A percentile compares a stretch with the other conserved stretches of the same genome.
phyloP scores from a whole-genome alignment of 2,329 filamentous ascomycete species.

The Cladophialophora chaetospira region DNA sequence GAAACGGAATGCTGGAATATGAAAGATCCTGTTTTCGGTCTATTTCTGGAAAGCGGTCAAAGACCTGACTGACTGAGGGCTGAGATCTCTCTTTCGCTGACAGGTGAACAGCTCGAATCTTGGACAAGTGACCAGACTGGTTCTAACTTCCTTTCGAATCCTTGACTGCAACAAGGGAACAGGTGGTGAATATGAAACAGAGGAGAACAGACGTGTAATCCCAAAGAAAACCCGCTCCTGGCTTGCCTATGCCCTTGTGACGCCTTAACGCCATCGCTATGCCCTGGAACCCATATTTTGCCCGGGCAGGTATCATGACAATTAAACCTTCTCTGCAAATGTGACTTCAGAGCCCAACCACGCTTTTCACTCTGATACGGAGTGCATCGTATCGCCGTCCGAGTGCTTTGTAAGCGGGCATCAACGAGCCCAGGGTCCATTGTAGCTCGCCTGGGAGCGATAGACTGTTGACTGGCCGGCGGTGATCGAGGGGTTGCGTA shows the following conservation, averaged over 20 bases:
- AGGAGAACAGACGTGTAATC: conserved; percentile 29
- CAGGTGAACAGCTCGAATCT: conserved; percentile 8
- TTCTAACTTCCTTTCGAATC: conserved; percentile 12
- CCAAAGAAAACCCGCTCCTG: conserved; percentile 31
- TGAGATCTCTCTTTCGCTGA: conserved; percentile 19
- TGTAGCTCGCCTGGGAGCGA: conserved; percentile 18
- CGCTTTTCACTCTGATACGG: not conserved
- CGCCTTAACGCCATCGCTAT: conserved; percentile 32
- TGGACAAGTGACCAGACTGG: conserved; percentile 10
- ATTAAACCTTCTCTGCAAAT: conserved; percentile 2
- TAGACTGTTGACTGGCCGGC: conserved; percentile 14
- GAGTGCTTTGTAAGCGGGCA: not conserved
- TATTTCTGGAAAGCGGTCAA: conserved; percentile 26
- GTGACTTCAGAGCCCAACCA: not conserved
- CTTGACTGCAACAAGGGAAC: not conserved
- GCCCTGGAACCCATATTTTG: conserved; percentile 13
- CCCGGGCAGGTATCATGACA: conserved; percentile 14
- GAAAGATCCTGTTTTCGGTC: conserved; percentile 17
- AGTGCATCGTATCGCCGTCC: conserved; percentile 1
- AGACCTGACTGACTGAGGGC: conserved; percentile 25
- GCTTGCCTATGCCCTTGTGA: conserved; percentile 1
- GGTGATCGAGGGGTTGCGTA: conserved; percentile 38
- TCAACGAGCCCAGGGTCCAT: conserved; percentile 23
- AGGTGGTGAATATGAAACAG: conserved; percentile 10
- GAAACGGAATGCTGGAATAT: conserved; percentile 2